Evolutionary conservation across 495 filamentous ascomycete species (phyloP).

Genomic region (Lasiosphaeris hirsuta): DNA sequence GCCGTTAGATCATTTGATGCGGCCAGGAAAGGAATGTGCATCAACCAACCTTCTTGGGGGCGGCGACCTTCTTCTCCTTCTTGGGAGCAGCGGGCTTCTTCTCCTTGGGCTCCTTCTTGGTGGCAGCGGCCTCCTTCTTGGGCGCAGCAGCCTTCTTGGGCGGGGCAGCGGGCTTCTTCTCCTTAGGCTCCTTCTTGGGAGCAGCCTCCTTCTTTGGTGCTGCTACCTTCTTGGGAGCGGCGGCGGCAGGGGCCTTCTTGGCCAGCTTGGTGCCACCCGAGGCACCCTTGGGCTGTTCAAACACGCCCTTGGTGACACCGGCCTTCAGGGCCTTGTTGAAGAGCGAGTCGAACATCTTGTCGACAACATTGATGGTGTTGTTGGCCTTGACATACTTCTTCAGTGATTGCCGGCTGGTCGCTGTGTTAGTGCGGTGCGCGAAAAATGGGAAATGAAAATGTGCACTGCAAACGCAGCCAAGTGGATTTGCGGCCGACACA

Average conservation of each 20-base stretch:
- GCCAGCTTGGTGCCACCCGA: constrained; percentile 96
- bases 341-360: constrained; percentile 77
- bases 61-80: constrained; percentile 53
- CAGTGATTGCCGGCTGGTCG: constrained; percentile 78
- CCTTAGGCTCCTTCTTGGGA: constrained; percentile 37
- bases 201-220: constrained; percentile 49
- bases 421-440: constrained; percentile 35
- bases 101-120: constrained; percentile 41
- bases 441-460: constrained; percentile 7
- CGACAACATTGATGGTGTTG: constrained; percentile 76
- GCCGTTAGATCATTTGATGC: constrained; percentile 8
- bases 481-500: background rate
- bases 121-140: constrained; percentile 41
- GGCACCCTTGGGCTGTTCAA: constrained; percentile 90
- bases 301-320: constrained; percentile 86
- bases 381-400: constrained; percentile 98
- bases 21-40: background rate
- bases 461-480: background rate
- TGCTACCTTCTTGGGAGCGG: constrained; percentile 40
- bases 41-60: constrained; percentile 38
- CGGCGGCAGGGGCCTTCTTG: constrained; percentile 63
- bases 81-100: constrained; percentile 49
- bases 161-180: constrained; percentile 46
- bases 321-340: constrained; percentile 90
- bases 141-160: constrained; percentile 53